Percentiles rank a stretch among this genome's conserved stretches.
Conservation (phyloP, 2,329 filamentous ascomycete species). For the Sporothrix dimorphospora region DNA sequence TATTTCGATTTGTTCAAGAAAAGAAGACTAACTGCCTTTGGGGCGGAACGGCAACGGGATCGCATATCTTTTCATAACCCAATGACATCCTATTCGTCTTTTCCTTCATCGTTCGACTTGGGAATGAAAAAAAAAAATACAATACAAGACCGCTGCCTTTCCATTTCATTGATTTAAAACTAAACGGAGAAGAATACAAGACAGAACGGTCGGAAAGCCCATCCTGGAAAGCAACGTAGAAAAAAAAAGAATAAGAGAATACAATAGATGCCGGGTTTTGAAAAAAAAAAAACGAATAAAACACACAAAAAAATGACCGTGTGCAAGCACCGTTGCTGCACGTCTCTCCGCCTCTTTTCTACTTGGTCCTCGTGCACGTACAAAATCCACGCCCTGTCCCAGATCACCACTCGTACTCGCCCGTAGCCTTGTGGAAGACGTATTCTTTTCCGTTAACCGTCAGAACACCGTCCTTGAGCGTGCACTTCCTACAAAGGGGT, state of each 20-base stretch:
- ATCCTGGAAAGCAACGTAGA: neutral
- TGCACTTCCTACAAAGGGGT: conserved; percentile 79
- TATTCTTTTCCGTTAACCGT: conserved; percentile 94
- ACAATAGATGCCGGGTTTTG: neutral
- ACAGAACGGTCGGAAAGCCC: neutral
- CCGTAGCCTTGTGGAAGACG: conserved; percentile 95
- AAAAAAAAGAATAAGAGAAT: neutral
- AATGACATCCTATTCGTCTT: neutral
- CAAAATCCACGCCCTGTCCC: too few relatives aligned
- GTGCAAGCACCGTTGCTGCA: neutral
- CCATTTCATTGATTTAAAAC: neutral
- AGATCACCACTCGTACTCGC: conserved; percentile 93
- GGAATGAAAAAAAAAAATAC: neutral
- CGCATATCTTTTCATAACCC: neutral
- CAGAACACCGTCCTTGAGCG: conserved; percentile 92
- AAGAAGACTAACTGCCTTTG: neutral
- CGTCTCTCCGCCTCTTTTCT: neutral
- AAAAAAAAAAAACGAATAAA: neutral
- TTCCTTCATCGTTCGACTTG: neutral
- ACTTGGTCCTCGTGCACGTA: too few relatives aligned
- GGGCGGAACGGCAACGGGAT: neutral
- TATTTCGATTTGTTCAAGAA: neutral
- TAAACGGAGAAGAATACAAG: neutral
- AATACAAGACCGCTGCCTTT: conserved; percentile 1
- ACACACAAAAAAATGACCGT: too few relatives aligned